phyloP scores from a whole-genome alignment of 306 rosid species.

The Citrullus amarus region DNA sequence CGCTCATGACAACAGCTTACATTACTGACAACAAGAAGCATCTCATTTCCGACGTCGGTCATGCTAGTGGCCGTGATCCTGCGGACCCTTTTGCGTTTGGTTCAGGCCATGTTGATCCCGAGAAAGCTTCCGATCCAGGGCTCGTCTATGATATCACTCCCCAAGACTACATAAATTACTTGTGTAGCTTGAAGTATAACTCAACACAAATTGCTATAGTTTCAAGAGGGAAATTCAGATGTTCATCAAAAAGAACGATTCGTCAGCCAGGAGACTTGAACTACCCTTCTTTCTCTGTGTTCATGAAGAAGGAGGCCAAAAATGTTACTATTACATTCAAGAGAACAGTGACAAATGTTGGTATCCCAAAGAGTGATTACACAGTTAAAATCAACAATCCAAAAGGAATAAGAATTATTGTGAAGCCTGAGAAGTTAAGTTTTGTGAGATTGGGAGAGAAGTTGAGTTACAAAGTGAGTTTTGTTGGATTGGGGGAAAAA shows the following conservation, averaged over 20 bases:
- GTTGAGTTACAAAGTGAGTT: constrained; percentile 41
- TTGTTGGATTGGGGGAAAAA: constrained; percentile 17
- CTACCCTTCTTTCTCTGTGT: constrained; percentile 57
- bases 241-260: constrained; percentile 16
- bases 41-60: constrained; percentile 28
- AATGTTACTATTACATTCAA: constrained; percentile 26
- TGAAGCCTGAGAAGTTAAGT: constrained; percentile 28
- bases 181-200: constrained; percentile 46
- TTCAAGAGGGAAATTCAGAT: constrained; percentile 24
- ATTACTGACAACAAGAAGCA: constrained; percentile 28
- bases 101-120: constrained; percentile 64
- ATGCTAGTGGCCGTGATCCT: constrained; percentile 3
- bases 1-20: constrained; percentile 64
- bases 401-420: constrained; percentile 29
- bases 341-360: constrained; percentile 56
- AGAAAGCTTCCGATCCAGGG: constrained; percentile 56
- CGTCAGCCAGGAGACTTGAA: constrained; percentile 42
- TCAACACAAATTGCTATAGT: constrained; percentile 41
- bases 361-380: constrained; percentile 30
- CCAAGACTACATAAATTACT: constrained; percentile 36
- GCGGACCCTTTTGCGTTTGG: constrained; percentile 56
- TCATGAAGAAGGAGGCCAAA: neutral
- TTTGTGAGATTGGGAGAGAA: constrained; percentile 35
- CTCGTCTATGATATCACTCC: constrained; percentile 42
- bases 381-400: constrained; percentile 38